Conservation (phyloP, 1,284 basidiomycete species). For the Tilletiaria anomala region DNA sequence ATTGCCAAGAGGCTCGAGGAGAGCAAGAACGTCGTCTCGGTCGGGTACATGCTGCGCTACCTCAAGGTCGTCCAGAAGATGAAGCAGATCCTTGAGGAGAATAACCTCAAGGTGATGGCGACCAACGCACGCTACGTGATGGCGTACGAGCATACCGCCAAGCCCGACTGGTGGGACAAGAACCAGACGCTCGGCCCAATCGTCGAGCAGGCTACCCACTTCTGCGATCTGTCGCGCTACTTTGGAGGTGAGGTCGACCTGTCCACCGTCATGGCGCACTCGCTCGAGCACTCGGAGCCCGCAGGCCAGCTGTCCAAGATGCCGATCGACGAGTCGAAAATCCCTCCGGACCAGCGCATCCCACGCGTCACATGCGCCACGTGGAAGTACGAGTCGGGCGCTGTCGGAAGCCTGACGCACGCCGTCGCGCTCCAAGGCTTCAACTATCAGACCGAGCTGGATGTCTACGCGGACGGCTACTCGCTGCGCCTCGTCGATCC, state of each 20-base stretch:
- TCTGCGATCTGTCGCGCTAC: conserved; percentile 66
- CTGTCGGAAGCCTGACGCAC: conserved; percentile 37
- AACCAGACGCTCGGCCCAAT: conserved; percentile 76
- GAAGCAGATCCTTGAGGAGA: conserved; percentile 82
- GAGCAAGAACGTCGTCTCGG: conserved; percentile 58
- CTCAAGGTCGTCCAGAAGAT: conserved; percentile 75
- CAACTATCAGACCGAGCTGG: conserved; percentile 37
- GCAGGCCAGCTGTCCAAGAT: conserved; percentile 73
- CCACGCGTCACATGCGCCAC: conserved; percentile 36
- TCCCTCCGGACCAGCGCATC: conserved; percentile 43
- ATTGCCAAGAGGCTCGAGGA: conserved; percentile 34
- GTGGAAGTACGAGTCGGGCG: conserved; percentile 37
- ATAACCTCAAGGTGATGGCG: conserved; percentile 89
- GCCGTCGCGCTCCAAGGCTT: conserved; percentile 35
- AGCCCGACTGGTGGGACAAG: conserved; percentile 95
- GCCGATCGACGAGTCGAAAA: conserved; percentile 61
- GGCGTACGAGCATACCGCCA: conserved; percentile 65
- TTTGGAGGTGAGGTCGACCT: conserved; percentile 95
- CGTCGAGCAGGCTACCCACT: conserved; percentile 87
- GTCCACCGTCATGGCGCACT: conserved; percentile 51
- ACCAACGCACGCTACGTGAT: conserved; percentile 90
- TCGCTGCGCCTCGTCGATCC: conserved; percentile 35
- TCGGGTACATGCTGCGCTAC: conserved; percentile 54
- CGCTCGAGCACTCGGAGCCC: conserved; percentile 35
- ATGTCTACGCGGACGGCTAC: conserved; percentile 36